Evolutionary conservation across 495 filamentous ascomycete genomes (phyloP), one percentile per base, ranked within the genome.

Genomic region (Elasticomyces elasticus): DNA sequence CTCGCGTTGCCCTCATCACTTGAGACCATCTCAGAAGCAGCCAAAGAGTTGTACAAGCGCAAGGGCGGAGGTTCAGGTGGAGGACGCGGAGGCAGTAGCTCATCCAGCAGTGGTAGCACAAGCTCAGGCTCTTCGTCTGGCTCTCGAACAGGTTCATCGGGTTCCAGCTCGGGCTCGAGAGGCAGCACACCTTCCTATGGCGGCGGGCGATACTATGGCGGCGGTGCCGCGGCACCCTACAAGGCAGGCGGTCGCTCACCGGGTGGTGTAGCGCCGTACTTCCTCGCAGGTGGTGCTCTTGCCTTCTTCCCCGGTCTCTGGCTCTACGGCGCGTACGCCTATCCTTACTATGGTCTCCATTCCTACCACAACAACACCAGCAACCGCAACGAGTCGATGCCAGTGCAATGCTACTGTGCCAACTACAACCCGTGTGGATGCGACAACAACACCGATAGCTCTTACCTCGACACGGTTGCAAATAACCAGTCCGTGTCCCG

Each of bases 341-440:
- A 95, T 68, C 70, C 68, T n/a, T 82, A 83, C 66, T 52, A 66
- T 1, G 72, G 82, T 52, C 74, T 72, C n/a, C 84, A 86, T 62
- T 60, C 33, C 31, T 88, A 77, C 73, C 62, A 75, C 71, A 88
- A 90, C 66, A 22, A 56, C 44, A 61, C 62, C 17, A 38, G 40
- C 35, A 45, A 58, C 30, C 69, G 67, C 46, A 87, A 90, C 67
- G 74, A 87, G 70, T 83, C 82, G 0, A 71, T 84, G 50, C 81
- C 84, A 0, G 81, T 95, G 2, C 66, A 70, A 11, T 96, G 91
- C 64, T 67, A 86, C 45, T 96, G 92, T 67, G 75, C 83, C 47
- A 60, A 79, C 55, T 80, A 86, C 59, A 61, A 59, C 35, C 80
- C 76, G 26, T 98, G 92, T 66, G 85, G 88, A 26, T 96, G 91